Conservation (phyloP, 176 grass and related monocot species). For the Triticum timopheevii region DNA sequence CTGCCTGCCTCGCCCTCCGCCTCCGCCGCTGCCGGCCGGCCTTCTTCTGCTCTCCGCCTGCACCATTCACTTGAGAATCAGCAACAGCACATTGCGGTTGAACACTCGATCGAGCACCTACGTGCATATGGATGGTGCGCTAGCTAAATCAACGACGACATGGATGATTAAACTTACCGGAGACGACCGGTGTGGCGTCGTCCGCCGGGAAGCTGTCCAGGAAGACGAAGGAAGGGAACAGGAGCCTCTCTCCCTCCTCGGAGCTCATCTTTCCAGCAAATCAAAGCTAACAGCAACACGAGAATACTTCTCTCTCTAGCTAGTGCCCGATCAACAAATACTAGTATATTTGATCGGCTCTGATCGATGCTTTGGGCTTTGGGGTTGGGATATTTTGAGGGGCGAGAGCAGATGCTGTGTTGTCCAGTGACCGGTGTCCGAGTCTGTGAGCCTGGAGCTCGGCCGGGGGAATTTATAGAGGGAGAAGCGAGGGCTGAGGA, state of each 20-base stretch:
- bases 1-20: constrained; percentile 41
- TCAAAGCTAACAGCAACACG: background rate
- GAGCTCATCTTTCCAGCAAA: constrained; percentile 35
- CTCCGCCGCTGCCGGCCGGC: constrained; percentile 51
- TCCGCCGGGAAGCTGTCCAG: constrained; percentile 32
- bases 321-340: background rate
- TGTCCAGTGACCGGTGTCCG: constrained; percentile 13
- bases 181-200: constrained; percentile 4
- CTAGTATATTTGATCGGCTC: constrained; percentile 10
- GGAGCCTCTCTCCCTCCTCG: constrained; percentile 51
- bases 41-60: constrained; percentile 54
- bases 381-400: constrained; percentile 29
- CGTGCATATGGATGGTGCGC: background rate
- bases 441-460: constrained; percentile 32
- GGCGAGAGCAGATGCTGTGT: background rate
- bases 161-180: background rate
- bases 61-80: background rate
- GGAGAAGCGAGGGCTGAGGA: background rate
- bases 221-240: constrained; percentile 52
- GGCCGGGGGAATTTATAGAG: constrained; percentile 39
- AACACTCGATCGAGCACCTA: background rate
- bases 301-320: background rate
- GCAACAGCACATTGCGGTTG: background rate
- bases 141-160: background rate
- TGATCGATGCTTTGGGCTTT: background rate